Evolutionary conservation across 345 rosid species (phyloP).

Genomic region (Melaleuca quinquenervia): DNA sequence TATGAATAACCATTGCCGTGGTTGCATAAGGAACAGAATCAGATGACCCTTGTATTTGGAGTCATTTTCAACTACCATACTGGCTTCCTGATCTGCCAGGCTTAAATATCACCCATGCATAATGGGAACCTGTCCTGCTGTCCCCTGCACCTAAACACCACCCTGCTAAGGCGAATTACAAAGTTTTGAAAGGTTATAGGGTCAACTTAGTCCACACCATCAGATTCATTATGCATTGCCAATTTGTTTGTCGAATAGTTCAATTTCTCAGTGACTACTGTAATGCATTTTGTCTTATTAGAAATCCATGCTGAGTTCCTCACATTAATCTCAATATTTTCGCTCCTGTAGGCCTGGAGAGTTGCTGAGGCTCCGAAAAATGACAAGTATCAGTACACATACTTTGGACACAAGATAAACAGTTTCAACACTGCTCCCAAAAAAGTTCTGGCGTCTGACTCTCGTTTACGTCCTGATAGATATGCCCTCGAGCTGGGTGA

Average conservation of each 20-base stretch:
- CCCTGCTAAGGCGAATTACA: background rate
- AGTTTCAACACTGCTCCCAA: slow-evolving; percentile 24
- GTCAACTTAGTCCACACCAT: background rate
- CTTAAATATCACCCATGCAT: background rate
- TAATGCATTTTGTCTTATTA: background rate
- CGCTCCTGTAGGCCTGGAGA: slow-evolving; percentile 11
- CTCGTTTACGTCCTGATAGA: slow-evolving; percentile 23
- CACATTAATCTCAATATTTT: background rate
- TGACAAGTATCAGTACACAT: slow-evolving; percentile 20
- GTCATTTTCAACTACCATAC: background rate
- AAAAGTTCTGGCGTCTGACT: slow-evolving; percentile 18
- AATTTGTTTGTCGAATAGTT: background rate
- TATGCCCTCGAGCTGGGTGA: slow-evolving; percentile 24
- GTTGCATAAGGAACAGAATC: background rate
- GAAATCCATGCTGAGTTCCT: background rate
- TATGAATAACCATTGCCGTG: background rate
- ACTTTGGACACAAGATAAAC: slow-evolving; percentile 24
- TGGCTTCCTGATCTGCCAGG: background rate
- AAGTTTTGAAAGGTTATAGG: background rate
- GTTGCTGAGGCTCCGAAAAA: slow-evolving; percentile 14
- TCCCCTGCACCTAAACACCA: background rate
- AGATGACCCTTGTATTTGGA: background rate
- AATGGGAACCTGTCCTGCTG: background rate
- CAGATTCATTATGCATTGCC: background rate
- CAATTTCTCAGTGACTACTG: background rate